phyloP scores from a whole-genome alignment of 306 rosid species.

The Morella rubra region DNA sequence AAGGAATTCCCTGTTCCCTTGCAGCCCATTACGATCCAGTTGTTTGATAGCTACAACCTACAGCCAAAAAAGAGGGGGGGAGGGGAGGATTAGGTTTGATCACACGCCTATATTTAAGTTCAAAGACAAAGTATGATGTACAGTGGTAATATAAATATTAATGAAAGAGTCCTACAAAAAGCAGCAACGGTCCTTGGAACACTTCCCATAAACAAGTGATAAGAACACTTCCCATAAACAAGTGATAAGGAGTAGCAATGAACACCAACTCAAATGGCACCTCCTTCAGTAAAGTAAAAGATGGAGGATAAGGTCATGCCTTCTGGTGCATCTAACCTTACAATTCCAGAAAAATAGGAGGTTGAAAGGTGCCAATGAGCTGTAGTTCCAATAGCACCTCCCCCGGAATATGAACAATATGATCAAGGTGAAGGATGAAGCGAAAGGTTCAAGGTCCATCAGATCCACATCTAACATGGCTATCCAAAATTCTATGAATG shows the following conservation, averaged over 20 bases:
- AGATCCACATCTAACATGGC: background rate
- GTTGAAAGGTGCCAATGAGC: too few relatives aligned
- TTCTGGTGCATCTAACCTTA: too few relatives aligned
- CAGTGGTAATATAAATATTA: background rate
- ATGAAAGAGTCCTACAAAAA: background rate
- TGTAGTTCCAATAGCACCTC: background rate
- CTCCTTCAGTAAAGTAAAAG: too few relatives aligned
- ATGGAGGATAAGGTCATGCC: too few relatives aligned
- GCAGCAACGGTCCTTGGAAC: background rate
- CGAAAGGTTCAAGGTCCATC: background rate
- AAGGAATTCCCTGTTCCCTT: conserved; percentile 62
- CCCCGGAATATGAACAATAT: background rate
- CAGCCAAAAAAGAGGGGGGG: conserved; percentile 13
- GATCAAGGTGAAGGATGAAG: background rate
- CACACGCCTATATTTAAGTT: conserved; percentile 1
- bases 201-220: background rate
- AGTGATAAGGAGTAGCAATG: background rate
- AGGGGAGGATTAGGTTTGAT: conserved; percentile 13
- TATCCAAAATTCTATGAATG: background rate
- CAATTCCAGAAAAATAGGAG: too few relatives aligned
- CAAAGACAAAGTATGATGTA: background rate
- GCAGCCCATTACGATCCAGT: conserved; percentile 61
- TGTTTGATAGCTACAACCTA: conserved; percentile 58
- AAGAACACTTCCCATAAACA: background rate
- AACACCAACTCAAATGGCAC: background rate